phyloP scores from a whole-genome alignment of 2,329 filamentous ascomycete species.

The Dothideomycetes sp. region DNA sequence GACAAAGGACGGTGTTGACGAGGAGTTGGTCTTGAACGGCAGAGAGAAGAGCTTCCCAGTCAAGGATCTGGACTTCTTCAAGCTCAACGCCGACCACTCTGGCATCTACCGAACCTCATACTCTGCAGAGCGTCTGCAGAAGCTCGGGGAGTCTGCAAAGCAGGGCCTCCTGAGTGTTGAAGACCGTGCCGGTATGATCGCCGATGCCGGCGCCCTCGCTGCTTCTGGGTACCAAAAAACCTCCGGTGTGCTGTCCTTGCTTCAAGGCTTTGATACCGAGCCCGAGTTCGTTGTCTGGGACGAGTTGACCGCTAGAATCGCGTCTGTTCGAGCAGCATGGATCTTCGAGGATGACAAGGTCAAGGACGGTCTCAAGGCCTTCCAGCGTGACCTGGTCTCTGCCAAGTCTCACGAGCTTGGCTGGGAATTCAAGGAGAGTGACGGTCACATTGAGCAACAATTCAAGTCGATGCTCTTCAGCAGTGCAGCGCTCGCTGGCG shows the following conservation, averaged over 20 bases:
- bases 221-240: constrained; percentile 90
- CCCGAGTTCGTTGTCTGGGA: constrained; percentile 91
- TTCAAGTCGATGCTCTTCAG: constrained; percentile 91
- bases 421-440: constrained; percentile 74
- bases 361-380: constrained; percentile 67
- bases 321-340: constrained; percentile 74
- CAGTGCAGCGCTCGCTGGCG: constrained; percentile 67
- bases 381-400: constrained; percentile 68
- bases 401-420: constrained; percentile 76
- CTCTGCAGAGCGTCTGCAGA: constrained; percentile 67
- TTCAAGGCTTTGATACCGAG: constrained; percentile 74
- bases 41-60: constrained; percentile 72
- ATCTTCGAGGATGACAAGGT: constrained; percentile 68
- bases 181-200: constrained; percentile 85
- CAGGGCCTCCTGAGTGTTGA: constrained; percentile 71
- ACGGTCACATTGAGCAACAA: constrained; percentile 84
- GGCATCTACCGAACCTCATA: constrained; percentile 89
- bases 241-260: constrained; percentile 71
- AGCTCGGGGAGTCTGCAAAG: constrained; percentile 80
- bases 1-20: constrained; percentile 72
- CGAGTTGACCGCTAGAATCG: constrained; percentile 71
- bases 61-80: constrained; percentile 78
- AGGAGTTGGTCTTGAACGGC: constrained; percentile 58
- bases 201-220: constrained; percentile 77
- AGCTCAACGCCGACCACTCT: constrained; percentile 90